Conservation (phyloP, 75 land plant species). For the Pinus tabuliformis region DNA sequence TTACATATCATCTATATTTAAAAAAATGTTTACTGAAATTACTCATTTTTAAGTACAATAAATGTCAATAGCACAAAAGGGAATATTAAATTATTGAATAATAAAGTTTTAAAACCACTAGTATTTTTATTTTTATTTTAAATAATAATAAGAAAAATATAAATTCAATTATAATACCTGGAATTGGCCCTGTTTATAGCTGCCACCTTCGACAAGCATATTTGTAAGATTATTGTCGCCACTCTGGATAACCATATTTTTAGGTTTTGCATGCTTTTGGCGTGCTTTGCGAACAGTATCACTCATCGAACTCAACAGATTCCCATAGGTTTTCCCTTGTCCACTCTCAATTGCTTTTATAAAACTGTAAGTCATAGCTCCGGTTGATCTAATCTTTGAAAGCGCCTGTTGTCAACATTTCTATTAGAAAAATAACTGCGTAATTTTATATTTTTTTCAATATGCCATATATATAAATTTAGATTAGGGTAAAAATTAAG, state of each 20-base stretch:
- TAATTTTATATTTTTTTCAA: background rate
- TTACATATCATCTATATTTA: too few species aligned
- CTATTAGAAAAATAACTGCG: background rate
- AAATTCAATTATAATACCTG: too few species aligned
- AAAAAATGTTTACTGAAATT: too few species aligned
- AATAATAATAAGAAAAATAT: too few species aligned
- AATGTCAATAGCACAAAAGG: too few species aligned
- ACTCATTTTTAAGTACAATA: too few species aligned
- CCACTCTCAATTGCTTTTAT: constrained; percentile 57
- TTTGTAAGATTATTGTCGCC: constrained; percentile 18
- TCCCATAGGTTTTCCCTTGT: constrained; percentile 30
- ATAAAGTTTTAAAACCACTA: too few species aligned
- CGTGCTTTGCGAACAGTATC: constrained; percentile 13
- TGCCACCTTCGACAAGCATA: constrained; percentile 43
- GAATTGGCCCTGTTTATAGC: background rate
- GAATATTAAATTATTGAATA: too few species aligned
- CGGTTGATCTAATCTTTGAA: constrained; percentile 29
- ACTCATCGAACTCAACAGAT: constrained; percentile 28
- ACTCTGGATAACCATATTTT: constrained; percentile 34
- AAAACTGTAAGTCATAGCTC: constrained; percentile 55
- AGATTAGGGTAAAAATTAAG: too few species aligned
- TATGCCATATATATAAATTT: too few species aligned
- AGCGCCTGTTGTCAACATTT: constrained; percentile 18
- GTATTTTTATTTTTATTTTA: too few species aligned
- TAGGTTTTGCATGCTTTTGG: constrained; percentile 17